These are phyloP conservation scores for Sporothrix euskadiensis DNA, from an alignment of 2,329 filamentous ascomycete species.

Conservation along the genomic window DNA sequence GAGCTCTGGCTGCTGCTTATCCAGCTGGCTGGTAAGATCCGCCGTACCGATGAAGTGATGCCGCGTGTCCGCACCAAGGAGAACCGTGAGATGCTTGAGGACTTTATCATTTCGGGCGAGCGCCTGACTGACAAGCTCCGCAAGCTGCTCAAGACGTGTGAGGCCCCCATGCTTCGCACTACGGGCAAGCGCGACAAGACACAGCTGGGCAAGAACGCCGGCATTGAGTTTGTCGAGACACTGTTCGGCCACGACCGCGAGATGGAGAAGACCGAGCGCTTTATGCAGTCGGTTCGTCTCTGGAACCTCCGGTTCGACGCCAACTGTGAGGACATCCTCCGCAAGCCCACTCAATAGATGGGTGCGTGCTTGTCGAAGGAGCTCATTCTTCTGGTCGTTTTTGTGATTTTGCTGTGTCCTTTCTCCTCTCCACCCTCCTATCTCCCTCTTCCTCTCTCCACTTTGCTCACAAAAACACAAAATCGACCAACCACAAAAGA, in stretches of 20 bases:
- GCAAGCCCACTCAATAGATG: constrained; percentile 56
- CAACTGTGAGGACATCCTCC: constrained; percentile 89
- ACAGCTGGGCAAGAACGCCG: constrained; percentile 86
- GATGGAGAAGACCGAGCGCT: constrained; percentile 83
- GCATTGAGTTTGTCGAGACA: constrained; percentile 92
- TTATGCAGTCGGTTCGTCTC: constrained; percentile 83
- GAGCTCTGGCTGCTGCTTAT: constrained; percentile 95
- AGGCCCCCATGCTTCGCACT: constrained; percentile 89
- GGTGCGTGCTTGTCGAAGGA: not conserved
- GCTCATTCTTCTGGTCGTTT: not conserved
- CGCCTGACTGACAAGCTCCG: constrained; percentile 83
- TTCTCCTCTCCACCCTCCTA: not conserved
- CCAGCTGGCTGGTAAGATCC: constrained; percentile 89
- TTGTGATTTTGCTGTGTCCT: not conserved
- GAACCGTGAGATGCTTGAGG: constrained; percentile 77
- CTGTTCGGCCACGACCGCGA: constrained; percentile 92
- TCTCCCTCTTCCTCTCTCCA: not conserved
- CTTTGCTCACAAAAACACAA: not conserved
- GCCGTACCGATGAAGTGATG: constrained; percentile 79
- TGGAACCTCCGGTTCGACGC: constrained; percentile 95
- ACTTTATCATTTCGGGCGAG: constrained; percentile 88
- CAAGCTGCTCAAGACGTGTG: constrained; percentile 84
- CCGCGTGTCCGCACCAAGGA: constrained; percentile 70
- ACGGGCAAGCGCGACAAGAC: constrained; percentile 72
- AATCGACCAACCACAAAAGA: not conserved